Evolutionary conservation across 306 rosid genomes (phyloP), one percentile per base, ranked within the genome.

Genomic region (Prunus kanzakura): DNA sequence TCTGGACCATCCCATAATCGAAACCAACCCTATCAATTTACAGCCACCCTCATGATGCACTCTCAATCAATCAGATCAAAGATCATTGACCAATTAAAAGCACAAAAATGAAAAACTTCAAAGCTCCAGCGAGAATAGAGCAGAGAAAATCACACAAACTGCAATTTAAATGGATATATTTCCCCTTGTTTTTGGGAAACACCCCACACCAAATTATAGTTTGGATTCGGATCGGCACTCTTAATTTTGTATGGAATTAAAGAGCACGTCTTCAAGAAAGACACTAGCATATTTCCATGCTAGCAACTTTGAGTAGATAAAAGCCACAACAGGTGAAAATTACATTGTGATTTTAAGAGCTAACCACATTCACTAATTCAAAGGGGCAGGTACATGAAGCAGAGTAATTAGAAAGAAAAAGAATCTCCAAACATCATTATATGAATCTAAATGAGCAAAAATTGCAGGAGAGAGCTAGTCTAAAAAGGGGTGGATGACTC

Each of bases 281-380:
- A 29, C 43, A 19, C 22, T 69, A 20, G 52, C 62, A 32, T 57
- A 75, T 45, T 71, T 64, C 47, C n/a, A n/a, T 35, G 74, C 18
- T 27, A 47, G 12, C 23, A 15, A 62, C 20, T 65, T 43, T 38
- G 56, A 49, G 51, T 65, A 22, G 52, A 70, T 47, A 78, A 82
- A 85, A 8, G 52, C 66, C 66, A 22, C 74, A 85, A 78, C 60
- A 71, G 61, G 74, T 46, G 15, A 46, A 54, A 76, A 77, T 64
- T 77, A 80, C 79, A 84, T 67, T 50, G 38, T 61, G 71, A 84
- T 67, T 54, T 67, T 43, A 23, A 68, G 82, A 82, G 73, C 82
- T 84, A 86, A 63, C 87, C 82, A 78, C 76, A 66, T 51, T 79
- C 84, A 49, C 89, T 75, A 64, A 71, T 64, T 67, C 64, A 64